phyloP scores from a whole-genome alignment of 192 early-diverging fungal genomes.

The Dissophora ornata region DNA sequence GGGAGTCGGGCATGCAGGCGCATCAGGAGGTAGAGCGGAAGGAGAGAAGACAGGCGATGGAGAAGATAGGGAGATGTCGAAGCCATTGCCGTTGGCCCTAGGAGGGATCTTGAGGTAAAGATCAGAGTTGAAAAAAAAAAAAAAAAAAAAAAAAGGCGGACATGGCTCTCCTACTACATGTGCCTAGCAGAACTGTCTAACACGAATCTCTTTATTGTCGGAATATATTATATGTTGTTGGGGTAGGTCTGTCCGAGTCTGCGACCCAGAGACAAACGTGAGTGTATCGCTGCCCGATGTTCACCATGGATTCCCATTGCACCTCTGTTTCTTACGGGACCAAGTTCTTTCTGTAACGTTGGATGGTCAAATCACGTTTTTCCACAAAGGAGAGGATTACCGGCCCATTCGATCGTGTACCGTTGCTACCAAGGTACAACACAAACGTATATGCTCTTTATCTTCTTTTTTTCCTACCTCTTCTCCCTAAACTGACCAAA shows the following conservation, averaged over 20 bases:
- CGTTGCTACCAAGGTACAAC: slow-evolving; percentile 24
- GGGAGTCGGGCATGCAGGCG: neutral
- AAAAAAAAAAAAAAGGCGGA: neutral
- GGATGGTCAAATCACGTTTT: slow-evolving; percentile 34
- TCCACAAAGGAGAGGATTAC: slow-evolving; percentile 13
- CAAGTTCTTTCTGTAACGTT: slow-evolving; percentile 22
- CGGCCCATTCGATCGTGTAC: slow-evolving; percentile 11
- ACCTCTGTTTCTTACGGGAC: slow-evolving; percentile 14
- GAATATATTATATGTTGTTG: too few relatives aligned
- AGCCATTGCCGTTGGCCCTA: slow-evolving; percentile 6
- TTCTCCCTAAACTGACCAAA: too few relatives aligned
- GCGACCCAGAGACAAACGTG: neutral
- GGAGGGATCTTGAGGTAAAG: slow-evolving; percentile 26
- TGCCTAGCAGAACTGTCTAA: too few relatives aligned
- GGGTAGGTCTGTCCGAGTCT: slow-evolving; percentile 18
- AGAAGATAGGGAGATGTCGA: too few relatives aligned
- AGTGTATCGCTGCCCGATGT: slow-evolving; percentile 11
- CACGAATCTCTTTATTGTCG: too few relatives aligned
- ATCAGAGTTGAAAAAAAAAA: neutral
- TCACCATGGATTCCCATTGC: slow-evolving; percentile 26
- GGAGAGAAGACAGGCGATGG: neutral
- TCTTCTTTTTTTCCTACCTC: too few relatives aligned
- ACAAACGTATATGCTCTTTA: too few relatives aligned
- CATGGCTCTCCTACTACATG: neutral
- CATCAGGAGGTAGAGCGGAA: slow-evolving; percentile 2